phyloP scores from a whole-genome alignment of 1,284 basidiomycete genomes.

The Sanguinoderma infundibulare region DNA sequence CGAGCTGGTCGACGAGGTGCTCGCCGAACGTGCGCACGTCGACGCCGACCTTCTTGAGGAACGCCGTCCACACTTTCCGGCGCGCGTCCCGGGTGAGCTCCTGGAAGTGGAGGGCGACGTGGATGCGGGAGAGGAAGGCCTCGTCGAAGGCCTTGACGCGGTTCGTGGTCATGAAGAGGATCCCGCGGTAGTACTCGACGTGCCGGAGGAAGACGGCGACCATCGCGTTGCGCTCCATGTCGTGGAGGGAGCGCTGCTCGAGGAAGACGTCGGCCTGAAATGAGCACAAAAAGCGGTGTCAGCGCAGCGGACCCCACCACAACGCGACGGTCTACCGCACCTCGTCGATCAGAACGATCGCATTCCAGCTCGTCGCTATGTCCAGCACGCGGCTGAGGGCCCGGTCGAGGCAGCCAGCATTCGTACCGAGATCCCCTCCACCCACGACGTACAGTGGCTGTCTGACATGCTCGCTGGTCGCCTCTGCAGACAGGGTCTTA shows the following conservation, averaged over 20 bases:
- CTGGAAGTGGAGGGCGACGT: slow-evolving; percentile 63
- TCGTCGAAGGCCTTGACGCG: slow-evolving; percentile 66
- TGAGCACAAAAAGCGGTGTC: background rate
- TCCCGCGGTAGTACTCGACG: slow-evolving; percentile 66
- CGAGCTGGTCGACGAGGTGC: slow-evolving; percentile 46
- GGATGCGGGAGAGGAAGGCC: slow-evolving; percentile 68
- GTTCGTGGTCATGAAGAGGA: slow-evolving; percentile 75
- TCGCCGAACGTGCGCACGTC: slow-evolving; percentile 36
- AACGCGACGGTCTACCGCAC: slow-evolving; percentile 34
- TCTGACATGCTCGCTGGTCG: slow-evolving; percentile 61
- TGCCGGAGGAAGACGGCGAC: slow-evolving; percentile 66
- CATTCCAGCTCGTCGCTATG: slow-evolving; percentile 64
- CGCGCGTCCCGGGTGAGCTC: slow-evolving; percentile 54
- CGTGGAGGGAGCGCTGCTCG: slow-evolving; percentile 61
- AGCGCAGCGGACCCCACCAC: background rate
- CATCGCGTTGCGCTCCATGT: slow-evolving; percentile 64
- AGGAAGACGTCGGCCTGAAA: slow-evolving; percentile 51
- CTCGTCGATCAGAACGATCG: slow-evolving; percentile 66
- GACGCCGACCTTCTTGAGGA: slow-evolving; percentile 44
- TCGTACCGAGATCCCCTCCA: slow-evolving; percentile 59
- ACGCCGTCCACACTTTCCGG: slow-evolving; percentile 58
- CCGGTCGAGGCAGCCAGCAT: slow-evolving; percentile 37
- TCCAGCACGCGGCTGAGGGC: slow-evolving; percentile 35
- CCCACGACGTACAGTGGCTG: slow-evolving; percentile 62
- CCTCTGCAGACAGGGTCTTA: slow-evolving; percentile 54